These are phyloP conservation scores for Leishmania aethiopica DNA, from an alignment of 208 protist species.

Conservation along the genomic window DNA sequence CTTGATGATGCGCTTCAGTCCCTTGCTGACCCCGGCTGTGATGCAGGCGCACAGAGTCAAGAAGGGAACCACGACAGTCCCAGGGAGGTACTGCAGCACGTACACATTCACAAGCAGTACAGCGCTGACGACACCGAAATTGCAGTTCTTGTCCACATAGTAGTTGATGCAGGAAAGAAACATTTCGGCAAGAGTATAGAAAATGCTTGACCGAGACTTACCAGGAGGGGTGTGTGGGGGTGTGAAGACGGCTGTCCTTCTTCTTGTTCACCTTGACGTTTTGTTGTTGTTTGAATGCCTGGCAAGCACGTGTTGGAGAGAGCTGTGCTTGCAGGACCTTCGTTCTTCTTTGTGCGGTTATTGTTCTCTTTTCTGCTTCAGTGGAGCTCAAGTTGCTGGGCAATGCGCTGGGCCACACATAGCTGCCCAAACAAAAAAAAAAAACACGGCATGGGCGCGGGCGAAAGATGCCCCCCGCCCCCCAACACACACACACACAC, in stretches of 20 bases:
- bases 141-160: slow-evolving; percentile 45
- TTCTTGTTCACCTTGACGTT: neutral
- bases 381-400: neutral
- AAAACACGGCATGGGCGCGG: neutral
- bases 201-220: neutral
- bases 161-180: slow-evolving; percentile 26
- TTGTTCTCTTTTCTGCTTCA: neutral
- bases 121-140: slow-evolving; percentile 32
- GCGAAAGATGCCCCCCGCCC: neutral
- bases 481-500: no score
- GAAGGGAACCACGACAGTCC: slow-evolving; percentile 43
- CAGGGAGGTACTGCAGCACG: slow-evolving; percentile 18
- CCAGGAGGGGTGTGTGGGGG: neutral
- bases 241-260: neutral
- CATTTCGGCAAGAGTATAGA: neutral
- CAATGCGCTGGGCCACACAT: no score
- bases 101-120: slow-evolving; percentile 49
- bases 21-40: slow-evolving; percentile 45
- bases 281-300: neutral
- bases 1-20: slow-evolving; percentile 54
- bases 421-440: neutral
- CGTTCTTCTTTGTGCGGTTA: neutral
- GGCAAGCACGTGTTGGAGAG: neutral
- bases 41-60: slow-evolving; percentile 43
- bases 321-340: neutral